Conservation (phyloP, 2,329 filamentous ascomycete species). For the Aspergillus aculeatinus region DNA sequence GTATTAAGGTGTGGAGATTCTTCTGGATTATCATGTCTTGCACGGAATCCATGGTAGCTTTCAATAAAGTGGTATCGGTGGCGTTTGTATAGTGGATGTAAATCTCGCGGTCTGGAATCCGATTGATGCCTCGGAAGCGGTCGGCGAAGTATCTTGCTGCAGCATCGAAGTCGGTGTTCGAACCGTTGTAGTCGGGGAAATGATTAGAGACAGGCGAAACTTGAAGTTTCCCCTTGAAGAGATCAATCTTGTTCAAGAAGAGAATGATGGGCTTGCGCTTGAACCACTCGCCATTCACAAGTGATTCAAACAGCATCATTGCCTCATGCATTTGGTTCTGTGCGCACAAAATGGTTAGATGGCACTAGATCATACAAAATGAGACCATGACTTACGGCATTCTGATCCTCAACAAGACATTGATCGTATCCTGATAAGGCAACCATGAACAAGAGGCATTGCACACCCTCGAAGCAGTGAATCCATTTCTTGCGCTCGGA, state of each 20-base stretch:
- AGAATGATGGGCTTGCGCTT: constrained; percentile 77
- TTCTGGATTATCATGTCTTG: constrained; percentile 87
- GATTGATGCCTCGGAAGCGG: constrained; percentile 74
- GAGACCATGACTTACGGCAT: constrained; percentile 67
- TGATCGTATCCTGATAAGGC: constrained; percentile 97
- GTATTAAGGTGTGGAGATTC: constrained; percentile 75
- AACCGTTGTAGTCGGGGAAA: constrained; percentile 76
- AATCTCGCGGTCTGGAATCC: constrained; percentile 57
- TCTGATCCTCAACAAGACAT: constrained; percentile 92
- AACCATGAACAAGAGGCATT: constrained; percentile 87
- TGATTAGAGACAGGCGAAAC: constrained; percentile 70
- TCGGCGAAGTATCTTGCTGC: constrained; percentile 79
- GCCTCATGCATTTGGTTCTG: constrained; percentile 92
- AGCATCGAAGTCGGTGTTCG: constrained; percentile 68
- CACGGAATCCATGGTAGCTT: constrained; percentile 82
- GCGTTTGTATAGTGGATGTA: constrained; percentile 61
- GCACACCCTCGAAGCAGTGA: constrained; percentile 92
- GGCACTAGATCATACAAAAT: not conserved
- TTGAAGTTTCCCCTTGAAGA: constrained; percentile 74
- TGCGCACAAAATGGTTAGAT: constrained; percentile 15
- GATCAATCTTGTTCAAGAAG: constrained; percentile 84
- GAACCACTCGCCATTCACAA: constrained; percentile 85
- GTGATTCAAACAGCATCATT: constrained; percentile 81
- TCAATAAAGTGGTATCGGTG: constrained; percentile 70
- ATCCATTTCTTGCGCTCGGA: constrained; percentile 98